Evolutionary conservation across 2,329 filamentous ascomycete species (phyloP).

Genomic region (Paraconiothyrium sp.): DNA sequence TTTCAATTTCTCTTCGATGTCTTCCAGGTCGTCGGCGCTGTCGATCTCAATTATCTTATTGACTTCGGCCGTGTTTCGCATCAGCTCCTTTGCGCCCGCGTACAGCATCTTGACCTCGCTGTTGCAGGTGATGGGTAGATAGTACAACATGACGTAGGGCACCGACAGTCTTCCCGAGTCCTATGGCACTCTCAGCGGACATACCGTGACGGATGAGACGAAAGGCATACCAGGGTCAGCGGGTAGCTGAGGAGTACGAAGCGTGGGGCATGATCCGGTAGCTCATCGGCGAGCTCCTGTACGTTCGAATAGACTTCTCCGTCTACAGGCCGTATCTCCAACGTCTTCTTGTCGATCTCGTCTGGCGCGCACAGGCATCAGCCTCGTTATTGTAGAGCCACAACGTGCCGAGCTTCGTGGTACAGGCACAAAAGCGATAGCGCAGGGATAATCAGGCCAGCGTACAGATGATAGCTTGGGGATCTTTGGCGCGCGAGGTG

Average conservation of each 20-base stretch:
- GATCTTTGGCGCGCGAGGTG: conserved; percentile 84
- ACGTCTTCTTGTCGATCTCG: conserved; percentile 86
- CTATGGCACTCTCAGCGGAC: conserved; percentile 55
- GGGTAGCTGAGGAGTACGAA: conserved; percentile 93
- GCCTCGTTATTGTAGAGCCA: conserved; percentile 26
- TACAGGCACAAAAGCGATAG: background rate
- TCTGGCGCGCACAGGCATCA: conserved; percentile 64
- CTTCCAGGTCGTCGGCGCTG: conserved; percentile 79
- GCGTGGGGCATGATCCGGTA: conserved; percentile 90
- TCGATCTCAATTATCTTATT: conserved; percentile 86
- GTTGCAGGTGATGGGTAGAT: conserved; percentile 92
- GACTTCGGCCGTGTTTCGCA: conserved; percentile 93
- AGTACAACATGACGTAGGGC: conserved; percentile 94
- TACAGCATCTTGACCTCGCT: conserved; percentile 90
- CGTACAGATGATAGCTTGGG: conserved; percentile 95
- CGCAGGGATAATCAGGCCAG: conserved; percentile 19
- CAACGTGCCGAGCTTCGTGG: conserved; percentile 3
- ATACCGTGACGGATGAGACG: conserved; percentile 14
- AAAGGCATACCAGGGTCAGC: conserved; percentile 73
- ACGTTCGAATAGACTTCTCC: conserved; percentile 85
- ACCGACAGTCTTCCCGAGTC: conserved; percentile 84
- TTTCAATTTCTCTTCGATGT: conserved; percentile 76
- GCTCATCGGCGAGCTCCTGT: conserved; percentile 82
- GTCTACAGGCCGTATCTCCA: conserved; percentile 88
- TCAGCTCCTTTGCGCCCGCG: conserved; percentile 93